phyloP scores from a whole-genome alignment of 768 basidiomycete species.

The Chlorophyllum brunneum region DNA sequence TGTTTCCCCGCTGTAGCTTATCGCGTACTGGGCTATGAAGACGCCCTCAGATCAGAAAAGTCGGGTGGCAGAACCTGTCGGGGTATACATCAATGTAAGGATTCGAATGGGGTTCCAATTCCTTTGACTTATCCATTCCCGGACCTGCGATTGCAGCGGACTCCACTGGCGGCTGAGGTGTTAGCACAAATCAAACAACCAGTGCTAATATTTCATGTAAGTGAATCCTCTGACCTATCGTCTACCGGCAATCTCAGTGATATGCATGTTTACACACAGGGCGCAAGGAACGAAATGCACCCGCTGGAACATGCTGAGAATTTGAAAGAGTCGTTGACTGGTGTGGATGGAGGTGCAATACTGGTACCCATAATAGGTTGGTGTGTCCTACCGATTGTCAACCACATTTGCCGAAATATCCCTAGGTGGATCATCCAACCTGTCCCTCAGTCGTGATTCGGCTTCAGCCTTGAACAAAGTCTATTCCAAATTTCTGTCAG shows the following conservation, averaged over 20 bases:
- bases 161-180: constrained; percentile 43
- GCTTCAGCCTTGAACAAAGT: constrained; percentile 64
- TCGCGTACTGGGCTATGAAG: constrained; percentile 57
- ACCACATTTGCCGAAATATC: neutral
- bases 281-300: constrained; percentile 52
- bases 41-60: constrained; percentile 53
- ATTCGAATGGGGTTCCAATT: neutral
- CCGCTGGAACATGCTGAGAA: constrained; percentile 56
- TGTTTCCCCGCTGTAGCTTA: constrained; percentile 39
- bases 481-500: constrained; percentile 54
- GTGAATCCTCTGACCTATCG: constrained; percentile 13
- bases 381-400: neutral
- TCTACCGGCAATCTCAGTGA: neutral
- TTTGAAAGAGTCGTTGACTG: constrained; percentile 44
- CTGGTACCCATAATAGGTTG: constrained; percentile 63
- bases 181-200: constrained; percentile 56
- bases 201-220: constrained; percentile 66
- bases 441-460: constrained; percentile 51
- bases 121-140: neutral
- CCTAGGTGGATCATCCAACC: constrained; percentile 50
- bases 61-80: constrained; percentile 48
- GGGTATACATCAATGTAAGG: constrained; percentile 59
- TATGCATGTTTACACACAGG: constrained; percentile 36
- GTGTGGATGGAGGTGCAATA: constrained; percentile 44
- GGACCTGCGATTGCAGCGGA: constrained; percentile 38